Conservation (phyloP, 495 filamentous ascomycete species). For the Entonaema liquescens region DNA sequence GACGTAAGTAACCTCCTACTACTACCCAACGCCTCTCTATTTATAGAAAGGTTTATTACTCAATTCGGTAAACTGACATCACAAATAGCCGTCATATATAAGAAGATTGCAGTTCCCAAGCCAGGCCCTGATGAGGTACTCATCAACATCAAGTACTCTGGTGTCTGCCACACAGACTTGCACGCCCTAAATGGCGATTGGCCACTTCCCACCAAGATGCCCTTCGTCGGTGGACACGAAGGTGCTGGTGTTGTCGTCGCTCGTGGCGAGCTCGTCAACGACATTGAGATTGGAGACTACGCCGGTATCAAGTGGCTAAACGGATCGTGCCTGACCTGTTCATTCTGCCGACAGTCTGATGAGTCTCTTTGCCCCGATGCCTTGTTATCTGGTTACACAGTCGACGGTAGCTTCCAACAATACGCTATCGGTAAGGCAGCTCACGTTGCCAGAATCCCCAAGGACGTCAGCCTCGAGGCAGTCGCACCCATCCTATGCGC, state of each 20-base stretch:
- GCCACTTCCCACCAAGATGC: constrained; percentile 79
- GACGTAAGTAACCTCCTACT: constrained; percentile 56
- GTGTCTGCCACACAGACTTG: constrained; percentile 91
- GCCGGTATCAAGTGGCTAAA: constrained; percentile 94
- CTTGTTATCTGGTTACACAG: constrained; percentile 84
- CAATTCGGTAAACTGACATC: constrained; percentile 20
- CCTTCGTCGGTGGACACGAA: constrained; percentile 95
- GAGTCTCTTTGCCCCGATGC: constrained; percentile 80
- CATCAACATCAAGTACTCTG: constrained; percentile 89
- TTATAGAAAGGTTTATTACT: not conserved
- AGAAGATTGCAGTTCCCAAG: constrained; percentile 79
- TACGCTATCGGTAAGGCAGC: constrained; percentile 87
- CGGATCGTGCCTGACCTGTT: constrained; percentile 78
- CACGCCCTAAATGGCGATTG: constrained; percentile 90
- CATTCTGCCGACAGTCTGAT: constrained; percentile 69
- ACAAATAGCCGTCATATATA: constrained; percentile 70
- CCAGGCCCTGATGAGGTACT: constrained; percentile 89
- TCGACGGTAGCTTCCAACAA: constrained; percentile 93
- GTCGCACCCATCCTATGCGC: constrained; percentile 85
- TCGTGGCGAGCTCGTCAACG: constrained; percentile 73
- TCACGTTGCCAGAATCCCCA: constrained; percentile 81
- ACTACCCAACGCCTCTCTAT: not conserved
- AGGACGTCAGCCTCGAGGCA: constrained; percentile 76
- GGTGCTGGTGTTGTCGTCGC: constrained; percentile 88
- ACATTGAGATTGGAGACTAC: constrained; percentile 79